These are phyloP conservation scores for Penicillium nucicola DNA, from an alignment of 495 filamentous ascomycete genomes.

Conservation along the genomic window DNA sequence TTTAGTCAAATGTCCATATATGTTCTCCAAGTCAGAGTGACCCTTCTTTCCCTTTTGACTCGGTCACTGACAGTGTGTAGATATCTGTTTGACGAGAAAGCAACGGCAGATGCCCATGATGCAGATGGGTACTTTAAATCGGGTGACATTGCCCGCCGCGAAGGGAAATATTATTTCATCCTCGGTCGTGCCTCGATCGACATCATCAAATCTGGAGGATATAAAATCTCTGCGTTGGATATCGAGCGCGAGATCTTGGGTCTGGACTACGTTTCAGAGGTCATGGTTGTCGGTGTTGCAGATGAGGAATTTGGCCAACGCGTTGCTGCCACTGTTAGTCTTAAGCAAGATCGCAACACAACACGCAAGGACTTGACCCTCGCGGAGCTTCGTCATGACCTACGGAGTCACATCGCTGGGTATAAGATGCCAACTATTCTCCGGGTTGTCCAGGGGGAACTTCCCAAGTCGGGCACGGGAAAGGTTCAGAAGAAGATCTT, in stretches of 20 bases:
- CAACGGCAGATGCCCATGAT: constrained; percentile 31
- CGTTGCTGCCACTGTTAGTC: constrained; percentile 45
- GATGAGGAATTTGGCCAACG: constrained; percentile 47
- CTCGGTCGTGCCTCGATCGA: constrained; percentile 45
- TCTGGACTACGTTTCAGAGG: constrained; percentile 37
- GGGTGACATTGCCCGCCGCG: constrained; percentile 45
- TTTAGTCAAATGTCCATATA: constrained; percentile 41
- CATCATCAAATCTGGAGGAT: constrained; percentile 45
- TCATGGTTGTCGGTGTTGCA: constrained; percentile 44
- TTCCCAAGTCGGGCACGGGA: constrained; percentile 47
- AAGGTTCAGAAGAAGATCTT: constrained; percentile 52
- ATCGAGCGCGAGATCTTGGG: constrained; percentile 42
- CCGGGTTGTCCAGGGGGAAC: constrained; percentile 38
- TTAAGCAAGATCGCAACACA: constrained; percentile 22
- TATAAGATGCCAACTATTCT: constrained; percentile 51
- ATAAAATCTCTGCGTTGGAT: constrained; percentile 45
- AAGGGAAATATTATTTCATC: constrained; percentile 47
- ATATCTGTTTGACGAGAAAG: constrained; percentile 42
- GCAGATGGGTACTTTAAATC: constrained; percentile 45
- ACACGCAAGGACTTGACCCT: constrained; percentile 27
- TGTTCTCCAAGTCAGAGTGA: constrained; percentile 35
- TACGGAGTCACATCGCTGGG: constrained; percentile 34
- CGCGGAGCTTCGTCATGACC: constrained; percentile 34
- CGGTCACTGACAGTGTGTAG: constrained; percentile 5
- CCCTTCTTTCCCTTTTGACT: neutral